Base-by-base conservation (phyloP, 129 eudicot genomes). In the Ambrosia artemisiifolia region DNA sequence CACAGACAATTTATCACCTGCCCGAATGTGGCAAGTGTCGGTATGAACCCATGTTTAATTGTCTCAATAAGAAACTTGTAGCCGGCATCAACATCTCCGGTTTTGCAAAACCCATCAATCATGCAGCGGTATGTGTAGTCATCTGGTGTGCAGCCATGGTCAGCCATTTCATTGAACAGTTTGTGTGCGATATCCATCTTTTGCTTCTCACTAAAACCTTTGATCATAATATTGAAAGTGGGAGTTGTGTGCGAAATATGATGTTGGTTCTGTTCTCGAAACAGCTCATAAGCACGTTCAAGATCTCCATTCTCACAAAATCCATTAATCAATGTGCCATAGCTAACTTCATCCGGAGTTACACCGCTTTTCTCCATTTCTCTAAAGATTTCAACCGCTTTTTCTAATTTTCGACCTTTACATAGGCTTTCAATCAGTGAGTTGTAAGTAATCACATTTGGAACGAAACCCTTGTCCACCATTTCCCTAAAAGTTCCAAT, bases 71-170 rank as follows among this genome's bases (percentile, higher is more conserved):
- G 94, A 72, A 71, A 86, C 11, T 43, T 62, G 80, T 84, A 79
- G 0, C 86, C 99, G 33, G 79, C 63, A 34, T 90, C 96, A 55
- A 76, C 79, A 10, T 95, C 84, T 44, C 88, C 99, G 4, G 48
- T 30, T 78, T 76, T 90, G 78, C 99, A 95, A 79, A 84, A 95
- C 63, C 97, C 97, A 78, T 90, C 91, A 57, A 95, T 88, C 91
- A 95, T 81, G 83, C 92, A 87, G 13, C 89, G 87, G 43, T 75
- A 95, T 17, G 96, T 90, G 82, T 79, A 90, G 63, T 63, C 63
- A 67, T 90, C 96, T n/a, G 93, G 89, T 3, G 70, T 11, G 56
- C 82, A 87, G 57, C 86, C 85, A 36, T 60, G 60, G 30, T 81
- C 80, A 66, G 76, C 48, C 97, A 94, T 90, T 79, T 88, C 91